phyloP scores from a whole-genome alignment of 768 basidiomycete species.

The Mycena crocata region DNA sequence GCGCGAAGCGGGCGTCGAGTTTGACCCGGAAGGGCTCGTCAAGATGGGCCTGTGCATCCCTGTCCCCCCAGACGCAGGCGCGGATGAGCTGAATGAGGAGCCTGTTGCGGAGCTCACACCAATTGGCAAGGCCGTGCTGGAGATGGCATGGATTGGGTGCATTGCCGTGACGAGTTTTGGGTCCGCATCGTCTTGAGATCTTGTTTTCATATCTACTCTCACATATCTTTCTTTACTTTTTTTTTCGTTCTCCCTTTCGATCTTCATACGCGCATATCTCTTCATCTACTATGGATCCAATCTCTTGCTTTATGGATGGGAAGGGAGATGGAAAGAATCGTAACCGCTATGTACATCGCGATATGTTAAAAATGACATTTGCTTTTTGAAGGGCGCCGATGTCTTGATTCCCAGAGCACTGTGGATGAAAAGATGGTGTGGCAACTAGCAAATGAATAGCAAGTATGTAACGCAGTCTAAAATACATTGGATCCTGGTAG shows the following conservation, averaged over 20 bases:
- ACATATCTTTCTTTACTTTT: slow-evolving; percentile 15
- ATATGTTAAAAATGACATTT: slow-evolving; percentile 10
- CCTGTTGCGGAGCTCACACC: slow-evolving; percentile 60
- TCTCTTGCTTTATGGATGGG: slow-evolving; percentile 23
- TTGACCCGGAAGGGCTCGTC: slow-evolving; percentile 82
- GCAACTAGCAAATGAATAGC: too few relatives aligned
- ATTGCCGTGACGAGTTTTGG: slow-evolving; percentile 66
- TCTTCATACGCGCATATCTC: slow-evolving; percentile 16
- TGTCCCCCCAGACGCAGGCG: slow-evolving; percentile 37
- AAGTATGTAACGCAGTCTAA: too few relatives aligned
- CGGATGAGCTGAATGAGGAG: slow-evolving; percentile 58
- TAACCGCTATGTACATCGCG: slow-evolving; percentile 20
- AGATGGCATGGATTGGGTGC: slow-evolving; percentile 67
- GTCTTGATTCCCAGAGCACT: too few relatives aligned
- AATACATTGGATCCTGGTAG: too few relatives aligned
- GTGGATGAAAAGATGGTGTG: too few relatives aligned
- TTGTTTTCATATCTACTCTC: not conserved
- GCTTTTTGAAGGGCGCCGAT: not conserved
- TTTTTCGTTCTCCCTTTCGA: slow-evolving; percentile 4
- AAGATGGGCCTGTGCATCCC: slow-evolving; percentile 75
- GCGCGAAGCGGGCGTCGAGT: slow-evolving; percentile 77
- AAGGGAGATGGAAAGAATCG: slow-evolving; percentile 28
- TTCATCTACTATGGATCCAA: slow-evolving; percentile 17
- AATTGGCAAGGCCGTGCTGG: slow-evolving; percentile 64
- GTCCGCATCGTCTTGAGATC: slow-evolving; percentile 28